Conservation (phyloP, 495 filamentous ascomycete genomes). For the Penicillium atrosanguineum region DNA sequence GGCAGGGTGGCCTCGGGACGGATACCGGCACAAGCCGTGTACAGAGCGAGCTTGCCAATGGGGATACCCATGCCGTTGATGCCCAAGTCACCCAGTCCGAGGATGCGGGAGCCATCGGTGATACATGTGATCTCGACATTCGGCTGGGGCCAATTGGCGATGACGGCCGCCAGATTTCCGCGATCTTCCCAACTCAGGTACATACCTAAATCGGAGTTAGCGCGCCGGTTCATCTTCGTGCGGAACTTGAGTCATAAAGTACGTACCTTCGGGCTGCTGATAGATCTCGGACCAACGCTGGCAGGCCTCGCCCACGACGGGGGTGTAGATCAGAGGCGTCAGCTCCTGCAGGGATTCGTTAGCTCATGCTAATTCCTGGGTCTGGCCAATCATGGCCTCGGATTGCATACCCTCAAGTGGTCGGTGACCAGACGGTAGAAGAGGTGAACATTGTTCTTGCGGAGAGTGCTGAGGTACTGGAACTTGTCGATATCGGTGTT, state of each 20-base stretch:
- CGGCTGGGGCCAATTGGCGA: conserved; percentile 83
- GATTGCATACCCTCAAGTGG: conserved; percentile 65
- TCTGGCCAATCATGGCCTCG: conserved; percentile 7
- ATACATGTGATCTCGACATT: conserved; percentile 95
- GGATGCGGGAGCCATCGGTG: conserved; percentile 94
- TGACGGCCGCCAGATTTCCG: conserved; percentile 76
- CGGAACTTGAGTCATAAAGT: conserved; percentile 1
- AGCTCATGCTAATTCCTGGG: background rate
- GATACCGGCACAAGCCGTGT: conserved; percentile 96
- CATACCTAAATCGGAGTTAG: conserved; percentile 51
- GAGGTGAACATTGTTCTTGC: conserved; percentile 85
- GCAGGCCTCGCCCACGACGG: conserved; percentile 95
- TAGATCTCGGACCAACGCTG: conserved; percentile 94
- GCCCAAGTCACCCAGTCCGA: conserved; percentile 92
- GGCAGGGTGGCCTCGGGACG: conserved; percentile 88
- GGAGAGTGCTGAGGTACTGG: conserved; percentile 84
- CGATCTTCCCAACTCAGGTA: conserved; percentile 91
- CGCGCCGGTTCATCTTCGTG: conserved; percentile 28
- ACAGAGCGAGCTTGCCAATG: conserved; percentile 90
- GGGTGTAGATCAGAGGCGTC: conserved; percentile 95
- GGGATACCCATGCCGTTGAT: conserved; percentile 98
- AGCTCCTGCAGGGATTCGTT: conserved; percentile 55
- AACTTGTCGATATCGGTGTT: conserved; percentile 88
- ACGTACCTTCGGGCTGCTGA: conserved; percentile 83
- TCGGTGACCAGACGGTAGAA: conserved; percentile 93